A percentile compares a stretch with the other conserved stretches of the same genome.
Evolutionary conservation across 139 green algal species (phyloP).

Genomic region (Chlamydomonas incerta): DNA sequence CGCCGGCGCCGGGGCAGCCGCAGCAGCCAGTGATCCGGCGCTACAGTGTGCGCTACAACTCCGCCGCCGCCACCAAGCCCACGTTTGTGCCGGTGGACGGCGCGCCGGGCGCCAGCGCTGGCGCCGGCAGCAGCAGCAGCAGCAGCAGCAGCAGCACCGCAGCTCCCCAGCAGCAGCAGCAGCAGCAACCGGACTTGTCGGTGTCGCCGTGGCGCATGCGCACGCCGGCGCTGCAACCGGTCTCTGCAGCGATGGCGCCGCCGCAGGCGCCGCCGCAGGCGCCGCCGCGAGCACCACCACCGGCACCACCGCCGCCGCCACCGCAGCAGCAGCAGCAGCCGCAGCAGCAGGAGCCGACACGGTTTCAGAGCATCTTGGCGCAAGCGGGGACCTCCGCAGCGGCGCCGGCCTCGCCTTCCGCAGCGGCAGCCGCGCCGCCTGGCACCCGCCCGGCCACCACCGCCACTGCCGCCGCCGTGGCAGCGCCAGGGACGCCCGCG

Average conservation of each 20-base stretch:
- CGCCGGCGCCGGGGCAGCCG: neutral
- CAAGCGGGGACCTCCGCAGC: too few species aligned
- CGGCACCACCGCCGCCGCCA: neutral
- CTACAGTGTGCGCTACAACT: slow-evolving; percentile 25
- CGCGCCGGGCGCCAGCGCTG: too few species aligned
- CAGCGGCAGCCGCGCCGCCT: neutral
- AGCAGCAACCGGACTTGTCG: too few species aligned
- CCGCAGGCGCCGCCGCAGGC: neutral
- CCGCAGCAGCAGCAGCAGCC: neutral
- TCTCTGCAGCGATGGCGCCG: neutral
- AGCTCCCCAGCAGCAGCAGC: too few species aligned
- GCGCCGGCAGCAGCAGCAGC: too few species aligned
- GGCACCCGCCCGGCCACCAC: neutral
- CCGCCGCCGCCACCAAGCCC: neutral
- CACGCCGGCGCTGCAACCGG: too few species aligned
- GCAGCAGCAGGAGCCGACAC: neutral
- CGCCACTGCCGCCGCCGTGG: neutral
- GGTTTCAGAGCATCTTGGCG: too few species aligned
- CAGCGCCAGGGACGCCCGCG: neutral
- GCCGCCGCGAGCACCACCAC: neutral
- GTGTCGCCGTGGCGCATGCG: too few species aligned
- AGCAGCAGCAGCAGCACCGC: too few species aligned
- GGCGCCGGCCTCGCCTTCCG: neutral
- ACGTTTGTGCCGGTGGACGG: neutral
- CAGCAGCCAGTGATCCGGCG: neutral